Evolutionary conservation across 1,139 yeast genomes (phyloP).

Genomic region (Taphrina communis): DNA sequence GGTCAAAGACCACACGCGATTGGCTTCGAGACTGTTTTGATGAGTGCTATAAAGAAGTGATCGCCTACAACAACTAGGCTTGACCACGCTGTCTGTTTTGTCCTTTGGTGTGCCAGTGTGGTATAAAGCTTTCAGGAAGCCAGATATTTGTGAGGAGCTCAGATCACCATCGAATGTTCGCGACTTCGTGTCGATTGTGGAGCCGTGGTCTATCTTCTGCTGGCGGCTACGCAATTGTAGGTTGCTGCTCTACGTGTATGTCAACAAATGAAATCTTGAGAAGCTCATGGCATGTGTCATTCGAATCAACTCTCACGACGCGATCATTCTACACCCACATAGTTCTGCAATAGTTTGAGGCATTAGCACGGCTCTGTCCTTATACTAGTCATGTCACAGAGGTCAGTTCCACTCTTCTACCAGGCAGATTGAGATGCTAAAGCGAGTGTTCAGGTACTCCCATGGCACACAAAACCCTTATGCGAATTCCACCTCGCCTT

Average conservation of each 20-base stretch:
- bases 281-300: no score
- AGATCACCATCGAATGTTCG: constrained; percentile 4
- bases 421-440: neutral
- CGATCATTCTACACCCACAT: no score
- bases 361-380: neutral
- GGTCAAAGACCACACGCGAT: neutral
- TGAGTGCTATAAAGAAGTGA: neutral
- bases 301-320: no score
- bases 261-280: no score
- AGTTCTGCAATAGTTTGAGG: no score
- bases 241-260: no score
- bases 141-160: constrained; percentile 15
- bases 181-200: constrained; percentile 16
- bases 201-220: neutral
- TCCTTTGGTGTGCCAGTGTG: neutral
- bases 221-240: no score
- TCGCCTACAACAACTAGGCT: neutral
- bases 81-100: neutral
- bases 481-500: constrained; percentile 9
- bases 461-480: constrained; percentile 25
- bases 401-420: neutral
- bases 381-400: neutral
- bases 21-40: neutral
- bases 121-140: neutral
- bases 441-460: constrained; percentile 8